phyloP scores from a whole-genome alignment of 2,329 filamentous ascomycete species.

The Plenodomus tracheiphilus region DNA sequence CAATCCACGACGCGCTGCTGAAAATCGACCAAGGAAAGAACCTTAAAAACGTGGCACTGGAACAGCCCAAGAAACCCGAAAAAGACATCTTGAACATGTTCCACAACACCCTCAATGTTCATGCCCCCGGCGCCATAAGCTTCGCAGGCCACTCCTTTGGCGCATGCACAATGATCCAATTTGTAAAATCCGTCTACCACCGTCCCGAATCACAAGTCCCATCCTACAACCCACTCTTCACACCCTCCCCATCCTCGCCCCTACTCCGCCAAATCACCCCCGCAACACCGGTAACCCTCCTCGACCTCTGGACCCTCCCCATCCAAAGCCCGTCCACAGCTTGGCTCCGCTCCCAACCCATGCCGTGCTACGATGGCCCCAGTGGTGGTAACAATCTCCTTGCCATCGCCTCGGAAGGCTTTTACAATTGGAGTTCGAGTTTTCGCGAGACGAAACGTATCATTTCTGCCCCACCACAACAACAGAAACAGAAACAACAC shows the following conservation, averaged over 20 bases:
- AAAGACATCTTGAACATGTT: slow-evolving; percentile 62
- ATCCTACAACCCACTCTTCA: slow-evolving; percentile 64
- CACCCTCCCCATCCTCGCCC: slow-evolving; percentile 57
- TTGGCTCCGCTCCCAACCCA: slow-evolving; percentile 70
- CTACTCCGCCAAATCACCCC: slow-evolving; percentile 70
- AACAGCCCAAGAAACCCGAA: slow-evolving; percentile 33
- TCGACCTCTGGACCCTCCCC: slow-evolving; percentile 82
- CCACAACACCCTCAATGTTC: slow-evolving; percentile 64
- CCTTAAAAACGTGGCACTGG: slow-evolving; percentile 52
- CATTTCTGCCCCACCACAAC: slow-evolving; percentile 61
- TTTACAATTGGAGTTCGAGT: slow-evolving; percentile 77
- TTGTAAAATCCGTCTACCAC: slow-evolving; percentile 80
- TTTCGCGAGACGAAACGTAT: slow-evolving; percentile 69
- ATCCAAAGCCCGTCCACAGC: slow-evolving; percentile 64
- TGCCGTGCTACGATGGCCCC: slow-evolving; percentile 66
- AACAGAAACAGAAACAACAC: slow-evolving; percentile 43
- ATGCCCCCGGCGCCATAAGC: slow-evolving; percentile 70
- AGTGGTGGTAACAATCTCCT: slow-evolving; percentile 62
- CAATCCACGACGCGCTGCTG: slow-evolving; percentile 69
- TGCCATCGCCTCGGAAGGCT: slow-evolving; percentile 74
- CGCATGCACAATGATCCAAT: slow-evolving; percentile 71
- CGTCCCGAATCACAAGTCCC: slow-evolving; percentile 51
- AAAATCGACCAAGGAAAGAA: slow-evolving; percentile 63
- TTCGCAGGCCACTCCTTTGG: slow-evolving; percentile 85
- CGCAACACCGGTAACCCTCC: slow-evolving; percentile 66